A percentile compares a stretch with the other conserved stretches of the same genome.
phyloP scores from a whole-genome alignment of 164 flowering plant genomes.

The Vitis labrusca region DNA sequence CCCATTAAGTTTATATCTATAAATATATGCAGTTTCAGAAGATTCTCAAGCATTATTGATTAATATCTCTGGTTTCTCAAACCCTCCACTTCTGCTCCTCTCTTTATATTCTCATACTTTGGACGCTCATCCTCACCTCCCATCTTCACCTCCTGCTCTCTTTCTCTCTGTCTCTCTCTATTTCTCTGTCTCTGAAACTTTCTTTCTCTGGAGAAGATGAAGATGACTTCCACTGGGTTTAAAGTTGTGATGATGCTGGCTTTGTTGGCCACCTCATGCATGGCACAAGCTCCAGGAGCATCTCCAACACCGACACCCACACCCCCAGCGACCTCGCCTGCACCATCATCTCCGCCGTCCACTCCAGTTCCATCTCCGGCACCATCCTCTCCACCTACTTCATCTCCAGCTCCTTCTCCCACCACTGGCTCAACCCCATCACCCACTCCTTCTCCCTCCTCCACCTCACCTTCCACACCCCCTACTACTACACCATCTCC shows the following conservation, averaged over 20 bases:
- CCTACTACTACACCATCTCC: too few species aligned
- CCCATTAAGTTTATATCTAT: background rate
- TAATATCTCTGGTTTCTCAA: background rate
- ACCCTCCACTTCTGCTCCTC: background rate
- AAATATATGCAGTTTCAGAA: slow-evolving; percentile 1
- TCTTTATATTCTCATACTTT: slow-evolving; percentile 9
- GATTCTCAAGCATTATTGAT: slow-evolving; percentile 13
- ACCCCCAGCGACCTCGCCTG: slow-evolving; percentile 13
- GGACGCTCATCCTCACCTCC: background rate
- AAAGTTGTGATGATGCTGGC: slow-evolving; percentile 26
- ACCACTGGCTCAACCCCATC: slow-evolving; percentile 7
- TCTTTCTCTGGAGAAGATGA: background rate
- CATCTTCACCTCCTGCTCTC: background rate
- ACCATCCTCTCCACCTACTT: slow-evolving; percentile 7
- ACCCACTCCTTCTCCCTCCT: slow-evolving; percentile 17
- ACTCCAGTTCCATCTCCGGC: slow-evolving; percentile 22
- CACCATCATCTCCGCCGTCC: slow-evolving; percentile 5
- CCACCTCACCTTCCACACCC: background rate
- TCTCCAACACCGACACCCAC: slow-evolving; percentile 14
- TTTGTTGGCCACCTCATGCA: slow-evolving; percentile 33
- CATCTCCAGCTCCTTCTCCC: too few species aligned
- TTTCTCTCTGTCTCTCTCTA: background rate
- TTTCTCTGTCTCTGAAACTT: background rate
- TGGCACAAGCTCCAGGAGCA: slow-evolving; percentile 43
- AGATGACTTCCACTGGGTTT: slow-evolving; percentile 19